Evolutionary conservation across 148 eudicot genomes (phyloP).

Genomic region (Selenicereus undatus): DNA sequence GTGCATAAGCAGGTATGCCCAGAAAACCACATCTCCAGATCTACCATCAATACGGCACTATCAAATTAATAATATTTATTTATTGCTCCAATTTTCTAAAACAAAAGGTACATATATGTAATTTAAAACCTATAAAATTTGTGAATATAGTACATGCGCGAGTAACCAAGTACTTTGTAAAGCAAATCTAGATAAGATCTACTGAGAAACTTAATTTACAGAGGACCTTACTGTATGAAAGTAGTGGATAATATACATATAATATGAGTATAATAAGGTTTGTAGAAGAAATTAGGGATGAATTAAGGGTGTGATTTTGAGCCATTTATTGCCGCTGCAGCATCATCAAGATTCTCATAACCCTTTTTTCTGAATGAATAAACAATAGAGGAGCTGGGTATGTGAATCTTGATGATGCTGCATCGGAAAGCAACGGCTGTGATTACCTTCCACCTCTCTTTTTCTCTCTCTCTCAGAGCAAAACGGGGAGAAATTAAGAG

Average conservation of each 20-base stretch:
- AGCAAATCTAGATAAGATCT: background rate
- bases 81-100: background rate
- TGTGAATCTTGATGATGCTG: conserved; percentile 11
- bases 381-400: background rate
- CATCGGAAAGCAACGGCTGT: conserved; percentile 7
- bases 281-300: no score
- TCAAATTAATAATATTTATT: background rate
- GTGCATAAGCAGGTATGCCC: background rate
- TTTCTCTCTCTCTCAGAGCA: background rate
- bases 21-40: background rate
- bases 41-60: background rate
- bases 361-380: background rate
- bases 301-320: background rate
- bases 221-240: background rate
- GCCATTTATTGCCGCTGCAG: conserved; percentile 7
- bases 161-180: background rate
- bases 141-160: background rate
- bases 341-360: conserved; percentile 9
- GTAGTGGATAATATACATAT: background rate
- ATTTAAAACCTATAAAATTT: background rate
- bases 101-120: no score
- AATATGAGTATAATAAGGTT: no score
- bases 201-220: background rate
- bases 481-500: background rate
- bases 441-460: background rate